These are phyloP conservation scores for Infundibulicybe gibba DNA, from an alignment of 768 basidiomycete species.

Conservation along the genomic window DNA sequence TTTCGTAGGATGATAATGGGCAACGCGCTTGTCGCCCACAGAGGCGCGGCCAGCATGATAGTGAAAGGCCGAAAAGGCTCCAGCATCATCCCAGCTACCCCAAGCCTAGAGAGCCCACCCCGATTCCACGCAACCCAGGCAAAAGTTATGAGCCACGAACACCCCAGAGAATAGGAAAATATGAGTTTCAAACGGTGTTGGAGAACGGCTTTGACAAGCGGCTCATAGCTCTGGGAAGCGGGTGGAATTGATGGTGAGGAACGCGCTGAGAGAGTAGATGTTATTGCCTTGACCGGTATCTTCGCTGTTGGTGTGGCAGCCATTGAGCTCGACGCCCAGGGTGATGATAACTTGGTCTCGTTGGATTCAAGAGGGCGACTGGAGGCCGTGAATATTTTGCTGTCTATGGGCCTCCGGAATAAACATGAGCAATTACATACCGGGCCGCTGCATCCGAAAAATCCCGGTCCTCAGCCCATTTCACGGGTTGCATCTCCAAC, in stretches of 20 bases:
- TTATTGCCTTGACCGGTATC: too few species aligned
- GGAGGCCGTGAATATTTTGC: too few species aligned
- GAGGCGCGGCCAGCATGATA: slow-evolving; percentile 31
- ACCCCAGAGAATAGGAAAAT: slow-evolving; percentile 35
- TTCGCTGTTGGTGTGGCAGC: too few species aligned
- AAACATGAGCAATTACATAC: too few species aligned
- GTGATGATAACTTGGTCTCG: too few species aligned
- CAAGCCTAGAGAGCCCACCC: slow-evolving; percentile 29
- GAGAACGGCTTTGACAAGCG: slow-evolving; percentile 12
- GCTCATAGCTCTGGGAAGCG: slow-evolving; percentile 47
- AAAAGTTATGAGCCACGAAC: slow-evolving; percentile 39
- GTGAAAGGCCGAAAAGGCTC: slow-evolving; percentile 41
- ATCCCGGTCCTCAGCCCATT: too few species aligned
- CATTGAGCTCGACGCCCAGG: too few species aligned
- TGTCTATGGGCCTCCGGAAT: too few species aligned
- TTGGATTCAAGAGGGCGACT: too few species aligned
- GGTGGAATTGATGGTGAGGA: slow-evolving; percentile 9
- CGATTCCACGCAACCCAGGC: slow-evolving; percentile 40
- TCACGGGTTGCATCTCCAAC: too few species aligned
- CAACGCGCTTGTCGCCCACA: slow-evolving; percentile 51
- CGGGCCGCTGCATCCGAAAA: too few species aligned
- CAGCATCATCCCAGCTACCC: slow-evolving; percentile 25
- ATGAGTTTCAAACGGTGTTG: slow-evolving; percentile 33
- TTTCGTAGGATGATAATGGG: slow-evolving; percentile 61
- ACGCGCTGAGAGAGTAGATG: too few species aligned